Evolutionary conservation across 768 basidiomycete species (phyloP), one percentile per base, ranked within the genome.

Genomic region (Candolleomyces aberdarensis): DNA sequence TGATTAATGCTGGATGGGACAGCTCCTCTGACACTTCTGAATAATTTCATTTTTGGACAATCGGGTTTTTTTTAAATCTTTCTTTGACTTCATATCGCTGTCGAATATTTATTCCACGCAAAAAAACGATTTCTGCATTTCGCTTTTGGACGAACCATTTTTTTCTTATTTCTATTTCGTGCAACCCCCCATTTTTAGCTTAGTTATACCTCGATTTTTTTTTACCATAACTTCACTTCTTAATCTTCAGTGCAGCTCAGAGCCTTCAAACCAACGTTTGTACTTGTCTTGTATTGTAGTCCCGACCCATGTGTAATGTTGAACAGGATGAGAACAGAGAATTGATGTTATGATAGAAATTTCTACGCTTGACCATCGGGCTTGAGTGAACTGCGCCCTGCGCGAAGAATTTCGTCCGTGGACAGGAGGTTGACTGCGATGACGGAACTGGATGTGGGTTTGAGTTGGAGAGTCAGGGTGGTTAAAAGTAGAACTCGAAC

Each of bases 381-480:
- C 71, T 94, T 94, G 69, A 94, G 77, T 55, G 91, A 94, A 73
- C 89, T 92, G 60, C 92, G 88, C 40, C 92, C 92, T 26, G 92
- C 92, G 51, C 92, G 83, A 64, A 98, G 76, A 63, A 98, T 96
- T 78, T 99, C 96, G 74, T 99, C 96, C 41, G 94, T 97, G 36
- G 92, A 95, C 57, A 98, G 76, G 61, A 98, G 80, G 74, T 98
- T 98, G 66, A 97, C 85, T 46, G 95, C 96, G 69, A 99, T 99
- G 63, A 92, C 91, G 67, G 92, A 92, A 77, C 91, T 92, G 62
- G 36, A 58, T 26, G 26, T 3, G 26, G 26, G 26, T 26, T 26
- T 26, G 56, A 58, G 65, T 56, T 63, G 53, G 61, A 52, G 64
- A 71, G 64, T 9, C 22, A 17, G 8, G 40, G 39, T 56, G 62